Base-by-base conservation (phyloP, 2,329 filamentous ascomycete genomes). In the Chaetothyriales sp. region DNA sequence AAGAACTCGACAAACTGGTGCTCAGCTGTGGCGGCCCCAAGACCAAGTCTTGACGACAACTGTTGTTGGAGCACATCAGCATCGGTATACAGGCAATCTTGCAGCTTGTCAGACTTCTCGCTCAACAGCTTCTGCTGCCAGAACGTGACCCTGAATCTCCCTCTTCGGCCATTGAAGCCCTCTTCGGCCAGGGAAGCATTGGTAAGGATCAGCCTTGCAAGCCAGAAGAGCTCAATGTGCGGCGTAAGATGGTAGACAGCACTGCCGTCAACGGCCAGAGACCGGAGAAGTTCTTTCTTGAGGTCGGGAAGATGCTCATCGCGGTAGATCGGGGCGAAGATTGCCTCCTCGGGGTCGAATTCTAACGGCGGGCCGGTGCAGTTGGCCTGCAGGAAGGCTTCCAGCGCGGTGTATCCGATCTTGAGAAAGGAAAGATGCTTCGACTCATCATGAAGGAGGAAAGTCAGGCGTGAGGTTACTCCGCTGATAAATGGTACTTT, bases 181-280 rank as follows among this genome's bases (percentile, higher is more conserved):
- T 56, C 62, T 70, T 70, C 54, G 71, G 68, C 56, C 70, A 63
- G 28, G 75, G 67, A 6, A 64, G 68, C 69, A 61, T 70, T 72
- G 10, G 70, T 77, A 52, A 80, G 62, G 7, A 78, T 66, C 43
- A 74, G 73, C 61, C 83, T 76, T 25, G 89, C 86, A 5, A 95
- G 71, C 56, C 80, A 82, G 55, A 96, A 84, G 1, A 96, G 74
- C 63, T 95, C 87, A 12, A 95, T 74, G 57, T 84, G 77, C 0
- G 89, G 87, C 18, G 88, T 88, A 52, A 94, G 75, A 46, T 82
- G 79, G 66, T 96, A 98, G 0, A 85, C 83, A 0, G 85, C 83
- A 45, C 93, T 83, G 9, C 92, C 92, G 64, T 98, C 92, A 0
- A 87, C 74, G 20, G 82, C 79, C 7, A 96, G 73, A 15, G 77